phyloP scores from a whole-genome alignment of 352 stramenopile species.

The Globisporangium heterothallicum region DNA sequence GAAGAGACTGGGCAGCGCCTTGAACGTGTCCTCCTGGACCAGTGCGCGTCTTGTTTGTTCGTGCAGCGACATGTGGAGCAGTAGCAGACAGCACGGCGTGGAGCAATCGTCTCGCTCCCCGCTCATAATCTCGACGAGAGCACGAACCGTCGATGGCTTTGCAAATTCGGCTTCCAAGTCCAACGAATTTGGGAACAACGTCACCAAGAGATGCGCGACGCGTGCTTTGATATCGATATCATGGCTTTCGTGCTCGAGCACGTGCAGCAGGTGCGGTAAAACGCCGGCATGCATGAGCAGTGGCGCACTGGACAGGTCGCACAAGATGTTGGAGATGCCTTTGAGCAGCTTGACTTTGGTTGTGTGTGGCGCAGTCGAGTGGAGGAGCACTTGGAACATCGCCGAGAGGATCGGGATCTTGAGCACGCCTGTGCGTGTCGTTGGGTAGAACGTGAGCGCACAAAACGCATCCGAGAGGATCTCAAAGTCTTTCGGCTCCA shows the following conservation, averaged over 20 bases:
- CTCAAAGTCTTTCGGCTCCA: conserved; percentile 50
- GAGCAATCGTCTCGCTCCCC: conserved; percentile 24
- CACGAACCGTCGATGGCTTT: conserved; percentile 17
- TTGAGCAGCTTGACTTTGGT: conserved; percentile 44
- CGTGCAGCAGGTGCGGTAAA: conserved; percentile 22
- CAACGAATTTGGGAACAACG: conserved; percentile 27
- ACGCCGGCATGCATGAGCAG: conserved; percentile 21
- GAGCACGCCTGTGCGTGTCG: conserved; percentile 38
- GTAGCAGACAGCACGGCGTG: conserved; percentile 43
- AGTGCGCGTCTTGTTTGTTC: conserved; percentile 24
- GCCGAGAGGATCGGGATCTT: conserved; percentile 34
- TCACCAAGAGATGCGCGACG: conserved; percentile 23
- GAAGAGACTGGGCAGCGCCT: conserved; percentile 28
- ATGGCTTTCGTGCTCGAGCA: conserved; percentile 22
- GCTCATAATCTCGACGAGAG: conserved; percentile 16
- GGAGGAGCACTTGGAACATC: conserved; percentile 37
- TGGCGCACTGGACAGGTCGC: conserved; percentile 22
- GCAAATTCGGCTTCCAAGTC: conserved; percentile 27
- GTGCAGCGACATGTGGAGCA: conserved; percentile 54
- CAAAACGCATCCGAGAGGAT: conserved; percentile 64
- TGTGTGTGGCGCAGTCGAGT: conserved; percentile 2
- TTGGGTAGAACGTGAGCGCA: conserved; percentile 46
- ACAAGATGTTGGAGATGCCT: conserved; percentile 47
- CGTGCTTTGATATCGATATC: conserved; percentile 12
- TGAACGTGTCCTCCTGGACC: conserved; percentile 7